Base-by-base conservation (phyloP, 805 yeast species). In the Saccharomyces jurei region DNA sequence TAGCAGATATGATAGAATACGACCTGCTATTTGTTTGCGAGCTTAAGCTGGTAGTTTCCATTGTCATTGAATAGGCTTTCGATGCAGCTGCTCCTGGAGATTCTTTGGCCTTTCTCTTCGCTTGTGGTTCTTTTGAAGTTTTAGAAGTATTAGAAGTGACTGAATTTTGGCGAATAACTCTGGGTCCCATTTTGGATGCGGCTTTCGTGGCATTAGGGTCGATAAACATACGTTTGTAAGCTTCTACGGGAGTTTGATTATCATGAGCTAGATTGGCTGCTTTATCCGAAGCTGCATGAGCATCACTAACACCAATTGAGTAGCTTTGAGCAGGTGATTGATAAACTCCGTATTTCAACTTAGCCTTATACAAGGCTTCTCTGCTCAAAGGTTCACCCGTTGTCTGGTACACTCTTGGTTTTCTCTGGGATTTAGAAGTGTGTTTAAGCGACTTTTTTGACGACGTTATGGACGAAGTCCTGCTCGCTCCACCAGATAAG, bases 261-360 rank as follows among this genome's bases (percentile, higher is more conserved):
- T 83, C 79, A 6, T 87, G 80, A 1, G 94, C 95, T 57, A 86
- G 74, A 52, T 83, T 71, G 0, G 94, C 94, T 50, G 95, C 92
- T 5, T 86, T 81, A 65, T 84, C 89, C 14, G 88, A 79, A 29
- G 90, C 88, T 25, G 57, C 54, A 9, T 67, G 62, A 46, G 80
- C 76, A 55, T 83, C 77, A 57, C 80, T 77, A 30, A 85, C 86
- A 17, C 50, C 41, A 31, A 49, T 49, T 49, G 50, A 30, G 46
- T 41, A 30, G 29, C 50, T 49, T 32, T 49, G 26, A 9, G 41
- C 26, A 17, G 28, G 26, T 17, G 44, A 49, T n/a, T 29, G 25
- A 8, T 17, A 31, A 46, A 81, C 75, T 29, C 91, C 91, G 61
- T 83, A 84, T 63, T 81, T 85, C 65, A 84, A 71, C 61, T 83